Evolutionary conservation across 169 alveolate genomes (phyloP), one percentile per base, ranked within the genome.

Genomic region (Eimeria maxima): DNA sequence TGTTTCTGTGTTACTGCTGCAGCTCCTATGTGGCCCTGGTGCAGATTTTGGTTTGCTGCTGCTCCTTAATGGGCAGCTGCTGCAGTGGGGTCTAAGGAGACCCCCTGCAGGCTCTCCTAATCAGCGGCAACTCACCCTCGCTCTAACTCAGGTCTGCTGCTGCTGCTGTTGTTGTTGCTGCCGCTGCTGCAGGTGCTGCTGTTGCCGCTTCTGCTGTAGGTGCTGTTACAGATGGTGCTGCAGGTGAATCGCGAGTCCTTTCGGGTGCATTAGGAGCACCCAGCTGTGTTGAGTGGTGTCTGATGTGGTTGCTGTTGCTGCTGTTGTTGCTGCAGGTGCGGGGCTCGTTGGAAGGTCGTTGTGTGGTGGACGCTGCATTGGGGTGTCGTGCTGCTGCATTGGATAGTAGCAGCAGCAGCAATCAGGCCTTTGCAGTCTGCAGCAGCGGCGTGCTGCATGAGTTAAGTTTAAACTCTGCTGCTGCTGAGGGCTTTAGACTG

Each of bases 271-370:
- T 11, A 24, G 76, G 16, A 67, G 76, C 76, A 67, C 4, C 71
- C 76, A 67, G 38, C 16, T 10, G 76, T 67, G 33, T 67, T 13
- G 76, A 27, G 27, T 22, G 24, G 76, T 27, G 11, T 27, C 76
- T 4, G 7, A 22, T 67, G 76, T 22, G 16, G 76, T 67, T 67
- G 76, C 38, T 22, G 27, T 4, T 10, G 76, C 76, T 67, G 89
- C 89, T 73, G 84, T 14, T 29, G 38, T 33, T 78, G 89, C 89
- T 44, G 33, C 89, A 78, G 89, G 67, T 78, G 89, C 89, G 89
- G 47, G 89, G 89, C 4, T 78, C 65, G 14, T 22, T 78, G 18
- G 89, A 78, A 29, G 89, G 89, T 42, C 89, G 89, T 29, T 16
- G 60, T 1, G 89, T 78, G n/a, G 67, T 78, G 69, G 89, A 78